These are phyloP conservation scores for Diddensiella transvaalensis DNA, from an alignment of 805 yeast species.

Conservation along the genomic window DNA sequence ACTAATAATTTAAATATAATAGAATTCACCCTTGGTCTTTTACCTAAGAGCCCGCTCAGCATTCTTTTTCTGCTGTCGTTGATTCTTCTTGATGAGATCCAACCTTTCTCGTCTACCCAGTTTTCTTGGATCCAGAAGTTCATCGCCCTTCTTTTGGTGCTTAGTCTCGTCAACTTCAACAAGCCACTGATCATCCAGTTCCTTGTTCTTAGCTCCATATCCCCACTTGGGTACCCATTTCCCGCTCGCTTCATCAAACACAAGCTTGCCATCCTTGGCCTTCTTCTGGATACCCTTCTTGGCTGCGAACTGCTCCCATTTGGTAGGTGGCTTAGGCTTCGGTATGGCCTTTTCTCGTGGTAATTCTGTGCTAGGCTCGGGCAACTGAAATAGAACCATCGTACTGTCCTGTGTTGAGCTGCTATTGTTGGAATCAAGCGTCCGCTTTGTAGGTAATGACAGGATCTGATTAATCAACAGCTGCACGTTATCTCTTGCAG, in stretches of 20 bases:
- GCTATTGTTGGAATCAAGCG: conserved; percentile 65
- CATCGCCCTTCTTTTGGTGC: conserved; percentile 33
- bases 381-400: conserved; percentile 78
- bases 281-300: conserved; percentile 91
- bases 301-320: conserved; percentile 96
- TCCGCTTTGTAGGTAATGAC: conserved; percentile 82
- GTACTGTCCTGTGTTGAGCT: conserved; percentile 58
- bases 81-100: conserved; percentile 78
- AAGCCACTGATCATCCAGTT: conserved; percentile 85
- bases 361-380: conserved; percentile 73
- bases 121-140: conserved; percentile 78
- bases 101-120: conserved; percentile 79
- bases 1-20: not conserved
- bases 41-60: conserved; percentile 26
- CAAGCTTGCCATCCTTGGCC: conserved; percentile 84
- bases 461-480: conserved; percentile 84
- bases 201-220: conserved; percentile 87
- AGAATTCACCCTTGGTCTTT: not conserved
- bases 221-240: conserved; percentile 99
- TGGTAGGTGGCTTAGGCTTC: conserved; percentile 85
- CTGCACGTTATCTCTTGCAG: conserved; percentile 91
- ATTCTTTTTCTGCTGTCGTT: conserved; percentile 79
- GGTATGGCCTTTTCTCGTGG: conserved; percentile 98
- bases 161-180: conserved; percentile 85
- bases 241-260: conserved; percentile 81